Evolutionary conservation across 352 stramenopile species (phyloP).

Genomic region (Plasmopara halstedii): DNA sequence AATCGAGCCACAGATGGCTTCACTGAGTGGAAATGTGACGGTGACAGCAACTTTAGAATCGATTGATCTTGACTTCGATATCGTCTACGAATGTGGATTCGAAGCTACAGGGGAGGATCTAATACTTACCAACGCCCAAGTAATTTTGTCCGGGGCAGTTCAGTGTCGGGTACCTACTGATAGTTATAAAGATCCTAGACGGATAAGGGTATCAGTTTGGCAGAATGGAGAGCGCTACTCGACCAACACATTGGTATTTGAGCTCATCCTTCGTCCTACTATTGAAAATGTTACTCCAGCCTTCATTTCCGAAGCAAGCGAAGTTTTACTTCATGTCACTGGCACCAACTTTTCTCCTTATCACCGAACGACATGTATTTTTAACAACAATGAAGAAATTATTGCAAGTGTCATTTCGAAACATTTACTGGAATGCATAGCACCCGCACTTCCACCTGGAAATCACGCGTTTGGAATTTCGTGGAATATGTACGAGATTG

Average conservation of each 20-base stretch:
- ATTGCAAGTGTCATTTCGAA: slow-evolving; percentile 9
- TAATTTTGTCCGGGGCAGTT: slow-evolving; percentile 4
- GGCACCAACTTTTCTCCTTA: slow-evolving; percentile 11
- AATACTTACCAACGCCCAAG: slow-evolving; percentile 8
- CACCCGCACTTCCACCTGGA: slow-evolving; percentile 14
- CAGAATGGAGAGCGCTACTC: slow-evolving; percentile 26
- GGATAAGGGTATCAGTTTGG: slow-evolving; percentile 25
- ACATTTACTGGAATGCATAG: slow-evolving; percentile 22
- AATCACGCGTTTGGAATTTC: slow-evolving; percentile 27
- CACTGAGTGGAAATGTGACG: slow-evolving; percentile 13
- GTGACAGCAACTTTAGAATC: slow-evolving; percentile 15
- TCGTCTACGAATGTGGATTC: slow-evolving; percentile 26
- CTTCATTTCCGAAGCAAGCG: slow-evolving; percentile 11
- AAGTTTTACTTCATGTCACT: slow-evolving; percentile 12
- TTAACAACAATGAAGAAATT: slow-evolving; percentile 9
- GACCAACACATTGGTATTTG: slow-evolving; percentile 19
- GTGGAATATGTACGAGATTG: slow-evolving; percentile 33
- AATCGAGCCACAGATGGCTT: slow-evolving; percentile 19
- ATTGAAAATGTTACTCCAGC: slow-evolving; percentile 15
- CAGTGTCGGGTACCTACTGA: slow-evolving; percentile 4
- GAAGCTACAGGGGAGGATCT: neutral
- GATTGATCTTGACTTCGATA: slow-evolving; percentile 1
- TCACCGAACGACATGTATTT: slow-evolving; percentile 12
- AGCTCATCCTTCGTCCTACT: slow-evolving; percentile 8
- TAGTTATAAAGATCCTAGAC: neutral